Evolutionary conservation across 2,329 filamentous ascomycete genomes (phyloP), one percentile per base, ranked within the genome.

Genomic region (Helotiales sp.): DNA sequence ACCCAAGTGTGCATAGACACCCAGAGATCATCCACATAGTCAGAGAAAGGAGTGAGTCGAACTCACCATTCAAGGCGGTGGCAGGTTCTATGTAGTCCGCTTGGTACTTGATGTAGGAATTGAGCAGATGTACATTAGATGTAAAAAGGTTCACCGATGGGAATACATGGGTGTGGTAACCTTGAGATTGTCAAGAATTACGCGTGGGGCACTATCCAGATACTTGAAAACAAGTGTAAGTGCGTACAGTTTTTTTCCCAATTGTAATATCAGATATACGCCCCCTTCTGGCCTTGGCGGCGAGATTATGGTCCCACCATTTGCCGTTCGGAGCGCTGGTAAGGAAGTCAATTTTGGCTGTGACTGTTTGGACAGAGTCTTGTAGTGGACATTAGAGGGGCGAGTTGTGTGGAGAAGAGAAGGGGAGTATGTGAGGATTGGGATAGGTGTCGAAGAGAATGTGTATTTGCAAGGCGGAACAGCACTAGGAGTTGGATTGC

Each of bases 1-100:
- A 98, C 86, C 96, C 96, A 26, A 96, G 90, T 78, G 91, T 96
- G 64, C 92, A 99, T 82, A 84, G 85, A 72, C 96, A 99, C 81
- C 96, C 96, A 3, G 92, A 96, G 79, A 84, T 97, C 65, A 78
- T 97, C 30, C 73, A 76, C 32, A 73, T 71, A 61, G 52, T 61
- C 20, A 43, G 58, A 17, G 45, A 50, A 17, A 72, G 50, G 50
- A 65, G 54, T 8, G 54, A 43, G 32, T 40, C 40, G 6, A 50
- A 50, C 28, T 47, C 34, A 1, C 61, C 61, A 2, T 26, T 45
- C 20, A 64, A 52, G 26, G 22, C 60, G 3, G 2, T 54, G 28
- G 15, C 49, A n/a, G 24, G 22, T 11, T 32, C n/a, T 10, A 34
- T n/a, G 45, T 60, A 37, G 52, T 20, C 6, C 2, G n/a, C 2